Conservation (phyloP, 108 stramenopile genomes). For the Craspedostauros australis region DNA sequence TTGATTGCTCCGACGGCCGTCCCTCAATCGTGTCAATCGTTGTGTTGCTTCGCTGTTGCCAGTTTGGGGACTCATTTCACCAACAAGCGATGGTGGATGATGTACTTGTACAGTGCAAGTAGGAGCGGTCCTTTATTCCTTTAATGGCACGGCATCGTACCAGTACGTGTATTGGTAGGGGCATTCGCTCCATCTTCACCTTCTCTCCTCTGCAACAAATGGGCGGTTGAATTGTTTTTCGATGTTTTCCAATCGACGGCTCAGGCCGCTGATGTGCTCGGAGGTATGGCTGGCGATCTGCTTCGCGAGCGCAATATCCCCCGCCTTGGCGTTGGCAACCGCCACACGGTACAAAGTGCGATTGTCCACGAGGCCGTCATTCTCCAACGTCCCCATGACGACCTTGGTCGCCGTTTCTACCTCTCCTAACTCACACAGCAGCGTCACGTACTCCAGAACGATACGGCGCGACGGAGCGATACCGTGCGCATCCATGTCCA, state of each 20-base stretch:
- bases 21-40: no score
- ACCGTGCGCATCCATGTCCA: conserved; percentile 46
- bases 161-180: no score
- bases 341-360: conserved; percentile 28
- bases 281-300: conserved; percentile 7
- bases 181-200: neutral
- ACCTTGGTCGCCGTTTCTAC: conserved; percentile 30
- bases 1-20: no score
- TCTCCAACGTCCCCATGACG: conserved; percentile 9
- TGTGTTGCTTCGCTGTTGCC: no score
- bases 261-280: conserved; percentile 16
- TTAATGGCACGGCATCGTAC: no score
- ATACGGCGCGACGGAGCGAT: conserved; percentile 29
- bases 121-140: no score
- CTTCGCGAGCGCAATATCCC: conserved; percentile 23
- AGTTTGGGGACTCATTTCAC: no score
- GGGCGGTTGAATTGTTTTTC: conserved; percentile 14
- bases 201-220: neutral
- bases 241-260: conserved; percentile 14
- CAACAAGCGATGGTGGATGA: no score
- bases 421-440: conserved; percentile 28
- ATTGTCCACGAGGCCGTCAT: conserved; percentile 7
- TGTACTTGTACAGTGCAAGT: no score
- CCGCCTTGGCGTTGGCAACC: conserved; percentile 16
- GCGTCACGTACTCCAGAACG: conserved; percentile 34